Percentiles rank a stretch among this genome's conserved stretches.
phyloP scores from a whole-genome alignment of 2,329 filamentous ascomycete species.

The Venturiaceae sp. region DNA sequence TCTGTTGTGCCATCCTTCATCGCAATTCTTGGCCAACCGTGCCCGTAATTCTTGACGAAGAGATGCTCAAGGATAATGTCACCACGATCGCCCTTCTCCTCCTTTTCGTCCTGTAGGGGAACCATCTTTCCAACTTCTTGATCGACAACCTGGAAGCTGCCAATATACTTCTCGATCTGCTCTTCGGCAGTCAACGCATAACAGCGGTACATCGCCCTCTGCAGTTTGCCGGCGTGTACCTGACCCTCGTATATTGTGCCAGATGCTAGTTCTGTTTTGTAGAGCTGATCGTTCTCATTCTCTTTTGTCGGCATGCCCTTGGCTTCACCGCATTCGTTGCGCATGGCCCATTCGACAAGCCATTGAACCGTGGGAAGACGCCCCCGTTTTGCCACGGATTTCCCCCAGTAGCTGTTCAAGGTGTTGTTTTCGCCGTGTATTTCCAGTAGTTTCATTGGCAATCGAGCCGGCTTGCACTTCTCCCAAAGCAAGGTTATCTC shows the following conservation, averaged over 20 bases:
- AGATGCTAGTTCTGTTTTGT: background rate
- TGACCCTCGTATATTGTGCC: conserved; percentile 4
- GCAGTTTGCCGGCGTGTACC: background rate
- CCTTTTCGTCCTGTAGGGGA: background rate
- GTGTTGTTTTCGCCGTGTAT: conserved; percentile 6
- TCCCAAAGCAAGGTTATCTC: conserved; percentile 1
- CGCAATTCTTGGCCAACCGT: conserved; percentile 4
- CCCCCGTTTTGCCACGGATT: background rate
- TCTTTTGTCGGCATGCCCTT: background rate
- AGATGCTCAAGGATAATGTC: background rate
- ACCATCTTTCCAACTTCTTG: background rate
- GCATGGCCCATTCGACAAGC: conserved; percentile 8
- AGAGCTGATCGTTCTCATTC: background rate
- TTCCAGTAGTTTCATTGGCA: conserved; percentile 1
- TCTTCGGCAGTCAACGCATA: background rate
- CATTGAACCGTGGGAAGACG: conserved; percentile 1
- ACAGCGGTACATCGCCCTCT: conserved; percentile 2
- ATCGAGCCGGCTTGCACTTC: conserved; percentile 2
- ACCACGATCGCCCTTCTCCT: background rate
- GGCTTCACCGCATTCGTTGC: conserved; percentile 4
- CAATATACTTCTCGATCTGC: background rate
- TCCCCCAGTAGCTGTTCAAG: background rate
- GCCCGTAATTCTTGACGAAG: conserved; percentile 1
- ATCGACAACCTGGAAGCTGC: background rate
- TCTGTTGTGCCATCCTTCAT: conserved; percentile 2